phyloP scores from a whole-genome alignment of 2,329 filamentous ascomycete species.

The Pseudogymnoascus sp. region DNA sequence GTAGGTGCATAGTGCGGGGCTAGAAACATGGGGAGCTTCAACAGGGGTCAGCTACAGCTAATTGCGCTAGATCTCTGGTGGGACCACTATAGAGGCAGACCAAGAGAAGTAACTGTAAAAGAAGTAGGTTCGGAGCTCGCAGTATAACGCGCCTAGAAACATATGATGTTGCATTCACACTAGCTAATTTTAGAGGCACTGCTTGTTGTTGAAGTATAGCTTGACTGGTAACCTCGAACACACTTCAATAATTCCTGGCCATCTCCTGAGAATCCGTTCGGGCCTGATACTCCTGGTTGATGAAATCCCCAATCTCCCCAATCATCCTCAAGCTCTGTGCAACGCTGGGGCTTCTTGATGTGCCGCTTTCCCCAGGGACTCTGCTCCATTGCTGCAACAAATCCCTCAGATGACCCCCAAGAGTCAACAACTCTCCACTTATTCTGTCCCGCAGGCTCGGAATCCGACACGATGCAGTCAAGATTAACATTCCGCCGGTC shows the following conservation, averaged over 20 bases:
- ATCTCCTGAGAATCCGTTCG: neutral
- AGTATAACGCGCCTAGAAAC: neutral
- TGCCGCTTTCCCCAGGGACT: conserved; percentile 29
- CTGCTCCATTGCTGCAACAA: conserved; percentile 37
- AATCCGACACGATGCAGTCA: conserved; percentile 37
- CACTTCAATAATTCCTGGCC: neutral
- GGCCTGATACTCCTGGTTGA: conserved; percentile 29
- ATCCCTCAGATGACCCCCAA: conserved; percentile 35
- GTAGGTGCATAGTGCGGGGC: neutral
- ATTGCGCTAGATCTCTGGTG: neutral
- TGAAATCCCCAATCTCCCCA: conserved; percentile 35
- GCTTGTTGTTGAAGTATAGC: neutral
- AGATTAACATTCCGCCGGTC: conserved; percentile 41
- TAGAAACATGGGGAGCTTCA: neutral
- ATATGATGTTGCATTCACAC: neutral
- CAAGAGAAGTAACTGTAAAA: neutral
- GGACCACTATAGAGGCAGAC: neutral
- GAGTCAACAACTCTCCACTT: conserved; percentile 30
- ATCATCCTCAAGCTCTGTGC: conserved; percentile 40
- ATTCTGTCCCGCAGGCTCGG: conserved; percentile 32
- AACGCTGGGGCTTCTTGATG: conserved; percentile 35
- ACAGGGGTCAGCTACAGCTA: neutral
- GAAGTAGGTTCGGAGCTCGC: neutral
- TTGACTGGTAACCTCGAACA: neutral
- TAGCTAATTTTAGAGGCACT: neutral